Evolutionary conservation across 2,329 filamentous ascomycete genomes (phyloP), one percentile per base, ranked within the genome.

Genomic region (Penicillium sp.): DNA sequence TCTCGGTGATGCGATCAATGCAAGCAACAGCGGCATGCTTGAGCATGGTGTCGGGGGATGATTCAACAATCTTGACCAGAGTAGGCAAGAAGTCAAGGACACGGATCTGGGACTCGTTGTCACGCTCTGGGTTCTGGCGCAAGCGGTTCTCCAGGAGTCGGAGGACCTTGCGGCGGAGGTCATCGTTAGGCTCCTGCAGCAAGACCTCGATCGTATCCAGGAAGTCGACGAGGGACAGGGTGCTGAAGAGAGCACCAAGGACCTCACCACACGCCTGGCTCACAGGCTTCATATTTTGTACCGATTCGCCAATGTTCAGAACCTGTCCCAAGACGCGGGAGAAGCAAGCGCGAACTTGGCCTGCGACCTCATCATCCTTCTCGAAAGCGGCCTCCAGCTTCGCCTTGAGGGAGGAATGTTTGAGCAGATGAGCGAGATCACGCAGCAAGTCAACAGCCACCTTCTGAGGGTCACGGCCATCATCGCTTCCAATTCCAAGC

Each of bases 1-100:
- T 93, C 76, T 97, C 93, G 2, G 90, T 86, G 61, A 99, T 96
- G 74, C 91, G 90, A 76, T 97, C 93, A 45, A 98, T 88, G 66
- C 93, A 98, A 35, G 87, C 87, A 60, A 99, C 87, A 1, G 93
- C 90, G 11, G 90, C 91, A 67, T 92, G 88, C 76, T 93, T 92
- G 72, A 95, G 88, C 27, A 86, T 82, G 52, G 89, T 84, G 63
- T 95, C 87, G 31, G 83, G 79, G 7, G 90, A 89, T 49, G 89
- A 84, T 54, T 88, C 81, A 57, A 99, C 85, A 46, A 96, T 90
- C 21, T 84, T 82, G 19, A 90, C 90, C 59, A 96, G 82, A 64
- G 88, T 88, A 11, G 90, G 88, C 63, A 96, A 71, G 80, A 97
- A 95, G 11, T 87, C 84, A 35, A 96, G 81, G 68, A 96, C 80